Conservation (phyloP, 2,329 filamentous ascomycete genomes). For the Paecilomyces sp. region DNA sequence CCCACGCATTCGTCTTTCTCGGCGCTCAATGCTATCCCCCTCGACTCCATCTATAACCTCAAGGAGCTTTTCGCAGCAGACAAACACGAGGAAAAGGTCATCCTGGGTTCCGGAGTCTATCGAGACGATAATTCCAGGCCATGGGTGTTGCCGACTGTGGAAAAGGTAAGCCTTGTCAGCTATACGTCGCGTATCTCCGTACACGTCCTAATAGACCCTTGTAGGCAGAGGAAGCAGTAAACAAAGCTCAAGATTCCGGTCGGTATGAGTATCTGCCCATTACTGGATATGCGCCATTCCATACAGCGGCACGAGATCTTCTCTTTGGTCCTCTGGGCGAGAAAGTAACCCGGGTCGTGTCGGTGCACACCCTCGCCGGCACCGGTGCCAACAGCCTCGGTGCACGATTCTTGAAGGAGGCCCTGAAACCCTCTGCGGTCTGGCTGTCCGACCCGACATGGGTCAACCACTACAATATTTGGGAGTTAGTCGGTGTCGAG, state of each 20-base stretch:
- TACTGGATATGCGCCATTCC: constrained; percentile 70
- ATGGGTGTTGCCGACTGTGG: neutral
- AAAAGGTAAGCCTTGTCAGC: neutral
- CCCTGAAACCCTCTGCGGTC: constrained; percentile 62
- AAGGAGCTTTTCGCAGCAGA: neutral
- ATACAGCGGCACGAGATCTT: constrained; percentile 72
- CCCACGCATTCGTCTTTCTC: neutral
- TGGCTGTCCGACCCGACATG: constrained; percentile 87
- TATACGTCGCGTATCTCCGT: neutral
- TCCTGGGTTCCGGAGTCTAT: neutral
- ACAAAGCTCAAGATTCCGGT: neutral
- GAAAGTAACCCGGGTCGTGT: constrained; percentile 43
- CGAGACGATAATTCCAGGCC: neutral
- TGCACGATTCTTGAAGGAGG: constrained; percentile 75
- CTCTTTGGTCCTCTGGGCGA: constrained; percentile 59
- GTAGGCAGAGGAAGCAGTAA: neutral
- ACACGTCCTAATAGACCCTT: neutral
- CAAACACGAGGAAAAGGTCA: neutral
- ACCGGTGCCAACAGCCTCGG: constrained; percentile 84
- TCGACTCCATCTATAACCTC: neutral
- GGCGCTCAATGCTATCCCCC: neutral
- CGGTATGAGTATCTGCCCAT: constrained; percentile 96
- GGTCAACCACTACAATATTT: constrained; percentile 92
- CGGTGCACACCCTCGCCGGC: constrained; percentile 83
- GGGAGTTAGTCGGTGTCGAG: constrained; percentile 60